Evolutionary conservation across 164 flowering plant species (phyloP).

Genomic region (Sextonia rubra): DNA sequence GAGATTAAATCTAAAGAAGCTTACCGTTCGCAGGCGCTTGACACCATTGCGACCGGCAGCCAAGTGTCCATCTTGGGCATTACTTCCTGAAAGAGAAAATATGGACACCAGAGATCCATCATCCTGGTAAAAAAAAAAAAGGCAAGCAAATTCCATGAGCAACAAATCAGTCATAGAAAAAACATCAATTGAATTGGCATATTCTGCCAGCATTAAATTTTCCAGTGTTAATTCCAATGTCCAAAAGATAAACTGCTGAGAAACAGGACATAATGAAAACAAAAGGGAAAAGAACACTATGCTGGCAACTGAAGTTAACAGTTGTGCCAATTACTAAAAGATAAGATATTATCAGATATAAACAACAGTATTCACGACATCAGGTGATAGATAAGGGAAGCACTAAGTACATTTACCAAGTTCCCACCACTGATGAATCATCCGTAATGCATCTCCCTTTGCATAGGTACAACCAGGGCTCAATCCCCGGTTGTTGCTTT

Average conservation of each 20-base stretch:
- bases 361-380: no score
- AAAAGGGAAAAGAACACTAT: background rate
- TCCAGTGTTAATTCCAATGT: background rate
- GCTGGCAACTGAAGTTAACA: no score
- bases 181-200: background rate
- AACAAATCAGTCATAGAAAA: conserved; percentile 1
- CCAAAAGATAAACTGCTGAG: background rate
- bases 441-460: no score
- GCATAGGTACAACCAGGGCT: no score
- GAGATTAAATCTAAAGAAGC: conserved; percentile 9
- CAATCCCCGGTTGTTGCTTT: no score
- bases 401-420: no score
- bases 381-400: no score
- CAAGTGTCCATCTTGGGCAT: conserved; percentile 87
- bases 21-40: conserved; percentile 98
- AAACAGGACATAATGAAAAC: no score
- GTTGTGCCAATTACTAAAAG: no score
- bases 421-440: no score
- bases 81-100: conserved; percentile 85
- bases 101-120: conserved; percentile 90
- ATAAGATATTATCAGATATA: no score
- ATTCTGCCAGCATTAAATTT: background rate
- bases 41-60: conserved; percentile 99
- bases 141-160: conserved; percentile 2
- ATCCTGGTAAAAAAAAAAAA: conserved; percentile 49